Evolutionary conservation across 2,329 filamentous ascomycete genomes (phyloP), one percentile per base, ranked within the genome.

Genomic region (Pleurostoma richardsiae): DNA sequence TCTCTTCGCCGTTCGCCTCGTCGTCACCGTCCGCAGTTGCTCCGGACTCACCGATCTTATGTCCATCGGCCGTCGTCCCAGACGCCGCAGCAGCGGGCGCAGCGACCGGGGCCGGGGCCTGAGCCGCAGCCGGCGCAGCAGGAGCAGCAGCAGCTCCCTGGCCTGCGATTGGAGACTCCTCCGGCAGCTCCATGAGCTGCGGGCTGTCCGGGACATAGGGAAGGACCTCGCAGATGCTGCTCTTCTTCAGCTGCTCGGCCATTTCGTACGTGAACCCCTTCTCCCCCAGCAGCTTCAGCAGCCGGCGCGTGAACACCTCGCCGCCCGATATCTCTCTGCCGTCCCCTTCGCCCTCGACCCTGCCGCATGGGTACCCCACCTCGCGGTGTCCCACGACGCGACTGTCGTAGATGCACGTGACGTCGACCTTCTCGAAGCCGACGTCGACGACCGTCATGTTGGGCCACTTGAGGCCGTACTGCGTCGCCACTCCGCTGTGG

Each of bases 371-470:
- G 68, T 61, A 80, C 64, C 62, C 85, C 68, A 76, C 80, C 66
- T 61, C 82, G 77, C 60, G 83, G 70, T 67, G 88, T 76, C 66
- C 90, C 76, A 70, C 77, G 4, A 95, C 79, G 41, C 83, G 71
- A 58, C 88, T 92, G 52, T 97, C 92, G 48, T 85, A 84, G 43
- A 99, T 83, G 47, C 91, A 92, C 1, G 90, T 95, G 26, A 99
- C 81, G 59, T 99, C 91, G 28, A 92, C 89, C 71, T 97, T 97
- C 59, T 89, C 83, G 63, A 84, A 89, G 8, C 94, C 94, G 49
- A 99, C 86, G 64, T 99, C 94, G 28, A 99, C 77, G 26, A 99
- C 81, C 0, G 90, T 94, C 59, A 94, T 85, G 56, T 82, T 90
- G 30, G 84, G 77, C 72, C 76, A 78, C 63, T 80, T 82, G 30